Percentiles rank a stretch among this genome's conserved stretches.
phyloP scores from a whole-genome alignment of 106 monocot genomes.

The Xerophyta viscosa region DNA sequence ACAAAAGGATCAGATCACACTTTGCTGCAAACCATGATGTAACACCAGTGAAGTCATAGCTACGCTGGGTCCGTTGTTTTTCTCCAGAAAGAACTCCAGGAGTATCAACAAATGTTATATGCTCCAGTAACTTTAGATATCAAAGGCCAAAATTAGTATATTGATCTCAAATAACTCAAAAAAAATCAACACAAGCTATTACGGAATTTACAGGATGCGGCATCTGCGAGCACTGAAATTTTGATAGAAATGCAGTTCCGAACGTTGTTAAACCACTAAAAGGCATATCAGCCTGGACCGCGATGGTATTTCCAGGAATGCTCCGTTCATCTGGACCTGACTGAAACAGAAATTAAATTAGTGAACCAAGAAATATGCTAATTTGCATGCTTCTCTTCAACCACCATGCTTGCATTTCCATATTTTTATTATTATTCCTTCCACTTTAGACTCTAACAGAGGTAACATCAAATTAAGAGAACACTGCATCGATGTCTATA shows the following conservation, averaged over 20 bases:
- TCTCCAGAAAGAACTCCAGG: conserved; percentile 97
- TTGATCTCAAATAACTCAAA: too few relatives aligned
- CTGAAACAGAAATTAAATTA: conserved; percentile 30
- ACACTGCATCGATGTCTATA: too few relatives aligned
- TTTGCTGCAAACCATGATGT: conserved; percentile 99
- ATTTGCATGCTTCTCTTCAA: too few relatives aligned
- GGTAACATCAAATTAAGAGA: too few relatives aligned
- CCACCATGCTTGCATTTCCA: too few relatives aligned
- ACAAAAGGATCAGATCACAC: conserved; percentile 90
- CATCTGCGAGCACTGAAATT: conserved; percentile 97
- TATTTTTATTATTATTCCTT: too few relatives aligned
- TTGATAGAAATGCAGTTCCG: conserved; percentile 85
- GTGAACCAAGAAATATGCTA: too few relatives aligned
- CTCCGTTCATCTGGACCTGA: conserved; percentile 92
- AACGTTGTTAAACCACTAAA: conserved; percentile 78
- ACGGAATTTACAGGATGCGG: conserved; percentile 70
- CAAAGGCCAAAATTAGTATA: not conserved
- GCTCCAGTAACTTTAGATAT: conserved; percentile 70
- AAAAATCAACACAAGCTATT: not conserved
- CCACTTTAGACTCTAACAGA: too few relatives aligned
- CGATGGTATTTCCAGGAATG: conserved; percentile 90
- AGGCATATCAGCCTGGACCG: conserved; percentile 99
- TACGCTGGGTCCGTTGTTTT: conserved; percentile 88
- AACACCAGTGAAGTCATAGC: conserved; percentile 97
- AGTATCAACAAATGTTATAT: conserved; percentile 94